Evolutionary conservation across 495 filamentous ascomycete genomes (phyloP), one percentile per base, ranked within the genome.

Genomic region (Aspergillus coremiiformis): DNA sequence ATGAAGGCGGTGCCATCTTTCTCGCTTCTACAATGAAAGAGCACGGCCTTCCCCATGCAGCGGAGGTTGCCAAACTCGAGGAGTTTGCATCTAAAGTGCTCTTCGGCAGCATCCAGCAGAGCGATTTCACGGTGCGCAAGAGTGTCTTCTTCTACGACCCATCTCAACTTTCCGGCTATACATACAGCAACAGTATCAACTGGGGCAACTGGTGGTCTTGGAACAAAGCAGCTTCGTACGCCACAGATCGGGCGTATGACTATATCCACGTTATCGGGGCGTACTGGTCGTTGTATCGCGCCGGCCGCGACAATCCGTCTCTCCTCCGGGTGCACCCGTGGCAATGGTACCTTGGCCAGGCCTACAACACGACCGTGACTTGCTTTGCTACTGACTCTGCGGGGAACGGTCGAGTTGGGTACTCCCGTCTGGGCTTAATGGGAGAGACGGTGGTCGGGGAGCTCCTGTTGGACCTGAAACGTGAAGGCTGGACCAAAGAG

Each of bases 91-190:
- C 70, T 12, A 50, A 69, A 12, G 70, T 72, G 14, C 57, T 79
- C 0, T 76, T 66, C 57, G 61, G 63, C 17, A 66, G 52, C 3
- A 62, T 79, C n/a, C 74, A 77, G 45, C 48, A 52, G 3, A 29
- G 45, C 1, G 64, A 73, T 44, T 75, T 65, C 43, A 58, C 58
- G 2, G 74, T 79, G 11, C 63, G 67, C 5, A 77, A 78, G 56
- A 77, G 73, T 49, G 53, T 78, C 15, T 79, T 80, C 59, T 79
- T 66, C 58, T 78, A 79, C 57, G 58, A 78, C 9, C 74, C 70
- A 0, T 52, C 56, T 8, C 49, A 51, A 7, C 51, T 73, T 0
- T 66, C 69, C 0, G 51, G 52, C 5, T 78, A 71, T 47, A 39
- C 49, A 1, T 78, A 78, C 44, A 53, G 63, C 42, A 29, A 60